Evolutionary conservation across 2,329 filamentous ascomycete species (phyloP).

Genomic region (Penicillium sp.): DNA sequence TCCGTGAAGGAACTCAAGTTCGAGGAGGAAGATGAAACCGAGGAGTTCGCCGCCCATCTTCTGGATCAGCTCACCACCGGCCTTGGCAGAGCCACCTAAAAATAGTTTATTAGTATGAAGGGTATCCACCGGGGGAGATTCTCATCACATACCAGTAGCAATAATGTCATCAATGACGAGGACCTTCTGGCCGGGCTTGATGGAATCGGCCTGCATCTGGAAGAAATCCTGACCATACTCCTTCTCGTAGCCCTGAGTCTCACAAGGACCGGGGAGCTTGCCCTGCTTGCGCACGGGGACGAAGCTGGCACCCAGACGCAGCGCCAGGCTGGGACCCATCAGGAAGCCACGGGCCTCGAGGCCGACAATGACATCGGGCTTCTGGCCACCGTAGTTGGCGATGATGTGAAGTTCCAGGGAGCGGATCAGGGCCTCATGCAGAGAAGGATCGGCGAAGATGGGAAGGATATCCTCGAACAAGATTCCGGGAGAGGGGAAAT

Average conservation of each 20-base stretch:
- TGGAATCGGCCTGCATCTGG: constrained; percentile 87
- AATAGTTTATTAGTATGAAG: constrained; percentile 4
- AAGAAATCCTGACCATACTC: constrained; percentile 96
- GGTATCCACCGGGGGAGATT: not conserved
- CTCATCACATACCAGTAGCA: constrained; percentile 73
- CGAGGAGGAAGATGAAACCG: constrained; percentile 92
- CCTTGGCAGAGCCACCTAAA: constrained; percentile 83
- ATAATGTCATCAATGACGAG: constrained; percentile 97
- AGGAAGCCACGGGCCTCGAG: constrained; percentile 94
- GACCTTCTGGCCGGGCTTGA: constrained; percentile 84
- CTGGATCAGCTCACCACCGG: constrained; percentile 80
- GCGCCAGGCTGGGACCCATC: constrained; percentile 85
- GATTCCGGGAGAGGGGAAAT: constrained; percentile 91
- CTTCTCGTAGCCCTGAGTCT: constrained; percentile 85
- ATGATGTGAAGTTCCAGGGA: constrained; percentile 82
- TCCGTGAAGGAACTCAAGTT: constrained; percentile 90
- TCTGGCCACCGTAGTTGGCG: constrained; percentile 59
- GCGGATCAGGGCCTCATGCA: constrained; percentile 75
- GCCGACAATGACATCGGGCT: constrained; percentile 87
- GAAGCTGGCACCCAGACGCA: constrained; percentile 79
- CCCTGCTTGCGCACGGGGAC: constrained; percentile 93
- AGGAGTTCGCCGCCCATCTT: constrained; percentile 82
- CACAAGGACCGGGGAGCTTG: constrained; percentile 87
- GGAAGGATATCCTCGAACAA: constrained; percentile 98
- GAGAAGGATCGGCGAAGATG: constrained; percentile 75